These are phyloP conservation scores for Lunularia cruciata DNA, from an alignment of 225 moss, liverwort and hornwort species.

Conservation along the genomic window DNA sequence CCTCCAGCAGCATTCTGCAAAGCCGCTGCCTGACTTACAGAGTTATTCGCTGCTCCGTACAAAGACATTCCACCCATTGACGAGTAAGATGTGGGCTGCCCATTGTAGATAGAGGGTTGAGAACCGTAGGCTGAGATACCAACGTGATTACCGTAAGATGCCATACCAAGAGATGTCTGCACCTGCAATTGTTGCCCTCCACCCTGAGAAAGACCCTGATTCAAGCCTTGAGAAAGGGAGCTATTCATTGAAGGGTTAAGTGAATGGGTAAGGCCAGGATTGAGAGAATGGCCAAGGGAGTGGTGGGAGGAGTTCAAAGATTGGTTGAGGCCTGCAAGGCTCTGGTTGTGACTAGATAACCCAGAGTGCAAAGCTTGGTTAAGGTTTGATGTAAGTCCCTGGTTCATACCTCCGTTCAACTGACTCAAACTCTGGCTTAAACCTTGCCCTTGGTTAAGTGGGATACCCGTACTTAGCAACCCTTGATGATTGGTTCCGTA, in stretches of 20 bases:
- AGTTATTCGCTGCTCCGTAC: conserved; percentile 72
- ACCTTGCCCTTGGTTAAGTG: conserved; percentile 84
- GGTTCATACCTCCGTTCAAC: conserved; percentile 57
- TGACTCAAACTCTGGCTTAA: conserved; percentile 42
- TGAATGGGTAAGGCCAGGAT: conserved; percentile 60
- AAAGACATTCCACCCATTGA: conserved; percentile 77
- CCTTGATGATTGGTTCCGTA: conserved; percentile 82
- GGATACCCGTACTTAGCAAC: conserved; percentile 78
- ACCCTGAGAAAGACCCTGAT: conserved; percentile 45
- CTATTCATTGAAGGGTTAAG: conserved; percentile 64
- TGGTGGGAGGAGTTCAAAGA: conserved; percentile 62
- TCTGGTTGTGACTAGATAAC: conserved; percentile 68
- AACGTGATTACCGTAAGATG: conserved; percentile 78
- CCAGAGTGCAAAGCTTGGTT: conserved; percentile 72
- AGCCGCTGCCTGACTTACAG: conserved; percentile 82
- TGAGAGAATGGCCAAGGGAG: conserved; percentile 68
- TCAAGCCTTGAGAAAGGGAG: conserved; percentile 50
- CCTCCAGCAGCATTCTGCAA: conserved; percentile 75
- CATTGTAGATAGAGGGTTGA: conserved; percentile 61
- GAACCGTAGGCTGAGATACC: conserved; percentile 82
- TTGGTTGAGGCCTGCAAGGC: conserved; percentile 64
- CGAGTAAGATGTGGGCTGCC: conserved; percentile 74
- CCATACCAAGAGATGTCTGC: conserved; percentile 81
- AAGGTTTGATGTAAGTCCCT: conserved; percentile 75
- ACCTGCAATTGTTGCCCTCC: conserved; percentile 58